phyloP scores from a whole-genome alignment of 2,329 filamentous ascomycete genomes.

The Hymenoscyphus occultus region DNA sequence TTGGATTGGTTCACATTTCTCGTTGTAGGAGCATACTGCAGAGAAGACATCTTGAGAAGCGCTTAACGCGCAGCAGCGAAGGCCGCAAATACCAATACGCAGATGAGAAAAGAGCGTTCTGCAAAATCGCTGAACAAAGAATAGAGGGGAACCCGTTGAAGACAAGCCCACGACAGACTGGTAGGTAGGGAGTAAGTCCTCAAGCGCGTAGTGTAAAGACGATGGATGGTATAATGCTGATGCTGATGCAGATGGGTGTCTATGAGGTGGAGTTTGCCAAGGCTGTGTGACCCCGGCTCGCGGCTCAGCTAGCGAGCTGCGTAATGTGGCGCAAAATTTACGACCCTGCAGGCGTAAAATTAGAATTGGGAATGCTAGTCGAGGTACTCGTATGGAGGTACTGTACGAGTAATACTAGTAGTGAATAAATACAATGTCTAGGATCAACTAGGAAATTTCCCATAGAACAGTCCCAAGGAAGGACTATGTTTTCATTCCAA shows the following conservation, averaged over 20 bases:
- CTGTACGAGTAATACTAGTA: too few species aligned
- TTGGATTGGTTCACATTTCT: constrained; percentile 37
- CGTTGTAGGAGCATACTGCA: constrained; percentile 32
- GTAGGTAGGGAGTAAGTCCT: neutral
- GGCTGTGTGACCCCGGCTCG: constrained; percentile 1
- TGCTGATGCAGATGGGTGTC: constrained; percentile 3
- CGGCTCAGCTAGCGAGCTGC: constrained; percentile 20
- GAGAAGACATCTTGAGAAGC: constrained; percentile 29
- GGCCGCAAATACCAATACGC: neutral
- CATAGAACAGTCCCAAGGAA: too few species aligned
- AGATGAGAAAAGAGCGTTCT: neutral
- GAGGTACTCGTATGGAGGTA: neutral
- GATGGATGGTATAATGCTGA: neutral
- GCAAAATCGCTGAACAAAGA: constrained; percentile 5
- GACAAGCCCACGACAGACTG: neutral
- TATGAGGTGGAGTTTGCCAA: constrained; percentile 8
- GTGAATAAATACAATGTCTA: too few species aligned
- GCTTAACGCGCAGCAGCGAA: constrained; percentile 21
- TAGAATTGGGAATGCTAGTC: neutral
- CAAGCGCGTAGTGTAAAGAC: neutral
- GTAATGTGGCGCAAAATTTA: constrained; percentile 25
- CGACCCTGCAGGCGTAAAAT: neutral
- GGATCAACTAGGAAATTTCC: too few species aligned
- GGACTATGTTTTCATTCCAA: too few species aligned
- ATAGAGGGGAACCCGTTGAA: neutral